These are phyloP conservation scores for Aspergillus eucalypticola DNA, from an alignment of 2,329 filamentous ascomycete species.

Conservation along the genomic window DNA sequence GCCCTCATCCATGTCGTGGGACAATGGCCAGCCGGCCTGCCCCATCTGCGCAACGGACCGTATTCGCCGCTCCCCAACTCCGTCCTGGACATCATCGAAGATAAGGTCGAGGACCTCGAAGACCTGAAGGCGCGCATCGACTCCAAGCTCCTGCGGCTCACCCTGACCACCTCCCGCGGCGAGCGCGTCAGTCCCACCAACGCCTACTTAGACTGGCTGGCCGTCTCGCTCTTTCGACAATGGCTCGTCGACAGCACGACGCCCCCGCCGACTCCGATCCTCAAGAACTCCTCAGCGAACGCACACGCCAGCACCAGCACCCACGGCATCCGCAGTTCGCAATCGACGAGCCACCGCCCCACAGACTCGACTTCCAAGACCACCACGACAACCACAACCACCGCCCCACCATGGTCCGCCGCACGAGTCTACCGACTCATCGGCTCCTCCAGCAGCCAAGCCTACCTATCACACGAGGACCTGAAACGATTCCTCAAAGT, in stretches of 20 bases:
- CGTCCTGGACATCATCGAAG: slow-evolving; percentile 86
- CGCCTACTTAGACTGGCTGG: slow-evolving; percentile 86
- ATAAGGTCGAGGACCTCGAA: slow-evolving; percentile 90
- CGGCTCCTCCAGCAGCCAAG: slow-evolving; percentile 60
- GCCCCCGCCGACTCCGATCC: slow-evolving; percentile 60
- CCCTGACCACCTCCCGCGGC: slow-evolving; percentile 73
- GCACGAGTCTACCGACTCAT: slow-evolving; percentile 78
- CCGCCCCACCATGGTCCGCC: slow-evolving; percentile 33
- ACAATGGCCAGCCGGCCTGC: slow-evolving; percentile 82
- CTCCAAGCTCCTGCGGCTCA: slow-evolving; percentile 77
- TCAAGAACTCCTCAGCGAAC: slow-evolving; percentile 36
- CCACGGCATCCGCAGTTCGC: slow-evolving; percentile 13
- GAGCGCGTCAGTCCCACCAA: slow-evolving; percentile 79
- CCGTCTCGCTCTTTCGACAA: slow-evolving; percentile 81
- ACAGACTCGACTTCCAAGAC: slow-evolving; percentile 15
- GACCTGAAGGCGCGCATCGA: slow-evolving; percentile 80
- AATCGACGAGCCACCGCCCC: slow-evolving; percentile 14
- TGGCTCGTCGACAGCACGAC: slow-evolving; percentile 91
- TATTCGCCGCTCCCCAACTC: slow-evolving; percentile 64
- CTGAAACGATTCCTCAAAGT: slow-evolving; percentile 88
- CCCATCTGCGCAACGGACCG: slow-evolving; percentile 65
- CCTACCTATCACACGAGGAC: slow-evolving; percentile 80
- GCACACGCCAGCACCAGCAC: slow-evolving; percentile 12
- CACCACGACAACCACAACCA: slow-evolving; percentile 18
- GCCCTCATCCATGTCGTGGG: slow-evolving; percentile 92